Percentiles rank a stretch among this genome's conserved stretches.
Conservation (phyloP, 2,329 filamentous ascomycete species). For the Huntiella moniliformis region DNA sequence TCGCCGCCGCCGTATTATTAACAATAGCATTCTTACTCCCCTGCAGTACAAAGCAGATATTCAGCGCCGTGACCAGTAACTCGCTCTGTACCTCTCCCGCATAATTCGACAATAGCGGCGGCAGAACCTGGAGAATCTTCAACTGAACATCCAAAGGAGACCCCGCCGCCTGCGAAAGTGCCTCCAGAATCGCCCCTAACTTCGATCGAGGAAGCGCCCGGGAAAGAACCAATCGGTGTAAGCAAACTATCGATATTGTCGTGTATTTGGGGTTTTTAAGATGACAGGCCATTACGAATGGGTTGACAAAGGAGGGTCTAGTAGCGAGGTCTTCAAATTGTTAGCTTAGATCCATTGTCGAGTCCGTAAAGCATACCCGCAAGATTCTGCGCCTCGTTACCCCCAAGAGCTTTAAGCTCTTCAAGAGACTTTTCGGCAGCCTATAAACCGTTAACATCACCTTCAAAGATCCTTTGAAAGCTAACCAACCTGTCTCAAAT, state of each 20-base stretch:
- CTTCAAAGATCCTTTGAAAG: neutral
- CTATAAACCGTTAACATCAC: constrained; percentile 23
- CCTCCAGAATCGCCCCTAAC: constrained; percentile 71
- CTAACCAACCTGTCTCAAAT: constrained; percentile 54
- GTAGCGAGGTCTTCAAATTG: constrained; percentile 53
- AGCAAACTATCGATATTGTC: constrained; percentile 66
- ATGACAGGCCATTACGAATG: constrained; percentile 81
- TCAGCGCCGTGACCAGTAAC: constrained; percentile 61
- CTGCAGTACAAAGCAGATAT: constrained; percentile 83
- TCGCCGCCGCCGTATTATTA: constrained; percentile 91
- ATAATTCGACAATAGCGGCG: constrained; percentile 81
- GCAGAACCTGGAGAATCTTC: constrained; percentile 84
- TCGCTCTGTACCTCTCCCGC: constrained; percentile 62
- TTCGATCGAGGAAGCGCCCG: constrained; percentile 61
- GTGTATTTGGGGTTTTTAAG: constrained; percentile 85
- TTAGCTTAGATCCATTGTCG: neutral
- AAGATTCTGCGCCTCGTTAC: constrained; percentile 57
- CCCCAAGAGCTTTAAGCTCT: constrained; percentile 61
- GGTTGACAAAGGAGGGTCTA: constrained; percentile 68
- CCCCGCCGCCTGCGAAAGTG: constrained; percentile 67
- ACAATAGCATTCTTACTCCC: constrained; percentile 84
- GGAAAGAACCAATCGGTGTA: constrained; percentile 74
- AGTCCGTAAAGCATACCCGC: constrained; percentile 32
- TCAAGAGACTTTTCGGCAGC: constrained; percentile 86
- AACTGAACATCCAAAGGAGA: constrained; percentile 77